phyloP scores from a whole-genome alignment of 257 asterid genomes.

The Solanum raphanifolium region DNA sequence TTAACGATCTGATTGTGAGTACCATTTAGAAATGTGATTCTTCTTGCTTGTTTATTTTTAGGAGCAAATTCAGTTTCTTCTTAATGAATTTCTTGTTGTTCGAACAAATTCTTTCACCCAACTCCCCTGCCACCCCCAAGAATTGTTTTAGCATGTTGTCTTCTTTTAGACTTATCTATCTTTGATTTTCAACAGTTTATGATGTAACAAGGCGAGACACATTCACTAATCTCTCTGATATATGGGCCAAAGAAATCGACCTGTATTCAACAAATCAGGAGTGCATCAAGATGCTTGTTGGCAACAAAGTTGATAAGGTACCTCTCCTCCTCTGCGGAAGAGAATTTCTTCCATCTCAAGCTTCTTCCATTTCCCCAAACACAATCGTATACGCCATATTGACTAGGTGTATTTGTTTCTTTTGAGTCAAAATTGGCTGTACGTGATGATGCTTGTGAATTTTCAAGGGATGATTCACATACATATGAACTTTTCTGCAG shows the following conservation, averaged over 20 bases:
- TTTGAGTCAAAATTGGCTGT: background rate
- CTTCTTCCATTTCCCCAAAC: background rate
- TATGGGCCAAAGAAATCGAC: constrained; percentile 91
- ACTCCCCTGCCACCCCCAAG: background rate
- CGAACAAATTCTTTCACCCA: background rate
- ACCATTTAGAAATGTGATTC: background rate
- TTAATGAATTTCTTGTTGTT: background rate
- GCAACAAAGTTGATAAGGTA: constrained; percentile 95
- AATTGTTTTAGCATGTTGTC: background rate
- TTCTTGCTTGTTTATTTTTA: background rate
- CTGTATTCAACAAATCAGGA: constrained; percentile 81
- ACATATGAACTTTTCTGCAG: constrained; percentile 17
- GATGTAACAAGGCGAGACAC: constrained; percentile 88
- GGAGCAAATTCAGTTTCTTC: background rate
- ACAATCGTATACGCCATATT: background rate
- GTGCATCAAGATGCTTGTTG: constrained; percentile 92
- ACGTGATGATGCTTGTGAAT: background rate
- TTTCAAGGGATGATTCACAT: background rate
- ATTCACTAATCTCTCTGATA: constrained; percentile 73
- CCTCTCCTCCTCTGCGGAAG: background rate
- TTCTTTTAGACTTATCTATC: background rate
- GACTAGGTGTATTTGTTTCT: background rate
- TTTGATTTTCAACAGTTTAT: constrained; percentile 43
- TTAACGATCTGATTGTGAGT: background rate
- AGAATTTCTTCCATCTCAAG: background rate